Conservation (phyloP, 805 yeast species). For the Wickerhamiella bombiphila region DNA sequence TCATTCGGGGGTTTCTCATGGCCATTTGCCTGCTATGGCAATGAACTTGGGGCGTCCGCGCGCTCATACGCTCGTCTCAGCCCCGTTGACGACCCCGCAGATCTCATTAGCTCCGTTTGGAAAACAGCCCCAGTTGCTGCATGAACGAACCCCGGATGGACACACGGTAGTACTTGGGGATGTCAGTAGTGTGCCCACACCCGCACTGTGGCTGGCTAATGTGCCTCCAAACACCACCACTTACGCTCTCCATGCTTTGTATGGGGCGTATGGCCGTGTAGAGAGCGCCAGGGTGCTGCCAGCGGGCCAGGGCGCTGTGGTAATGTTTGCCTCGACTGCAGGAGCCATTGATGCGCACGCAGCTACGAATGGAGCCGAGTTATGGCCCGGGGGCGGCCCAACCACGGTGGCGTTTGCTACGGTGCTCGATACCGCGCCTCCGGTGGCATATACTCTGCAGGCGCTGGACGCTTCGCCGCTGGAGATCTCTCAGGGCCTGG, state of each 20-base stretch:
- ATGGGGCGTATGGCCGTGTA: constrained; percentile 48
- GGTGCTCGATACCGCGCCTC: constrained; percentile 26
- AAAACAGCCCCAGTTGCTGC: constrained; percentile 9
- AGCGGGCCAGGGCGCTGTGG: constrained; percentile 32
- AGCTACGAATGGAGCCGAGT: constrained; percentile 64
- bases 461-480: constrained; percentile 24
- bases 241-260: constrained; percentile 44
- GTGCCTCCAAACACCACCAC: constrained; percentile 47
- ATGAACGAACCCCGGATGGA: constrained; percentile 4
- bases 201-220: constrained; percentile 64
- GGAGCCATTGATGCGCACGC: constrained; percentile 69
- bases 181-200: constrained; percentile 20
- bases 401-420: constrained; percentile 78
- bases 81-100: constrained; percentile 5
- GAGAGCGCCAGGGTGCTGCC: constrained; percentile 46
- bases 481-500: constrained; percentile 19
- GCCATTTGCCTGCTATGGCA: background rate
- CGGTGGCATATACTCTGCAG: constrained; percentile 20
- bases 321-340: constrained; percentile 59
- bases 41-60: constrained; percentile 17
- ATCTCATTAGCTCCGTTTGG: constrained; percentile 12
- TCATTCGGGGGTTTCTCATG: background rate
- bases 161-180: constrained; percentile 12
- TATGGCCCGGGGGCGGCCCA: constrained; percentile 60
- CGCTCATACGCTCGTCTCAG: constrained; percentile 14